Evolutionary conservation across 1,139 yeast species (phyloP), one percentile per base, ranked within the genome.

Genomic region (Suhomyces terraborum): DNA sequence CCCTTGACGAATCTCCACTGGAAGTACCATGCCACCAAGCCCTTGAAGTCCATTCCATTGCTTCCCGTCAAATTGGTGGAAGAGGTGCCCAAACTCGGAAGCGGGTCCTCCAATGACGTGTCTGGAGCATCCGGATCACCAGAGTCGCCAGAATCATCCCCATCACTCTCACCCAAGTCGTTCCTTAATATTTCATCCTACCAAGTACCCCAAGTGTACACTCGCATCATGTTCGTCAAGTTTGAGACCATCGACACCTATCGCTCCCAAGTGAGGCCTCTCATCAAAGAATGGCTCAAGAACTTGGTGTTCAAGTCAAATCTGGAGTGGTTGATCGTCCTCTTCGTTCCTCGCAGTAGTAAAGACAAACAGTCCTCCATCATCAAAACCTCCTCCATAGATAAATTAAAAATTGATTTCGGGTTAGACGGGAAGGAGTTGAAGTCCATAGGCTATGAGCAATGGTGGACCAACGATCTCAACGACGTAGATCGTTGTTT

Each of bases 1-100:
- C 91, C 88, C 2, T 66, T 91, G 28, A 77, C 82, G 4, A 86
- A 86, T 46, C 66, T 93, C 24, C 95, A 88, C 58, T 88, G 96
- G 95, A 82, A 80, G 52, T 69, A 79, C 34, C 64, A 75, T 24
- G 62, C 74, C 12, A 68, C 80, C 9, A 70, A 73, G 34, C 80
- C 84, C 3, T 62, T 86, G 27, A 77, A 88, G 48, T 81, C 95
- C 2, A 83, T 93, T 18, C 80, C 85, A 4, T 60, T 65, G 23
- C 64, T 93, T 7, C 80, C 82, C 1, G 74, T 88, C 4, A 61
- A 69, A 9, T 68, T 88, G 24, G 64, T 72, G 6, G 88, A 84
- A 48, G 95, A 88, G 52, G 75, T 77, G 0, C 78, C 85, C 42
- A 59, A 67, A 29, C n/a, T 24, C 5, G 16, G 22, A 8, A 3